Conservation (phyloP, 768 basidiomycete genomes). For the Lentinus brumalis region DNA sequence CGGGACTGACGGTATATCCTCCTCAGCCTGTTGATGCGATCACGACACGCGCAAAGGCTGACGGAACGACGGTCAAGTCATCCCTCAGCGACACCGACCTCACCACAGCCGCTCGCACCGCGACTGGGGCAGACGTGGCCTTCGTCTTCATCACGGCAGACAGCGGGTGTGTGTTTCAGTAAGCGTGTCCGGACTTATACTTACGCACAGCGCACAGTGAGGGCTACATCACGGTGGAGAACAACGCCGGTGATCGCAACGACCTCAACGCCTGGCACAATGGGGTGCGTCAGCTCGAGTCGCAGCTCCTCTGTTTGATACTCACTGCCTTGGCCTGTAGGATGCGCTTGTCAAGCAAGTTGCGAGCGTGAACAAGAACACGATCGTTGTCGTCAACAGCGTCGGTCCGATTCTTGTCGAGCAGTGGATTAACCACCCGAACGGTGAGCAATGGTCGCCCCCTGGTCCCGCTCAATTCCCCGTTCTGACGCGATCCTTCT, state of each 20-base stretch:
- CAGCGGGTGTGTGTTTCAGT: slow-evolving; percentile 21
- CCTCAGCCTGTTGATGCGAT: slow-evolving; percentile 43
- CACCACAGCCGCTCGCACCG: slow-evolving; percentile 45
- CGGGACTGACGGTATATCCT: neutral
- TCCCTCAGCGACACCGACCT: slow-evolving; percentile 52
- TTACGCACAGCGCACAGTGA: slow-evolving; percentile 32
- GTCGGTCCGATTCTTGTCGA: slow-evolving; percentile 74
- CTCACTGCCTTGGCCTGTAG: slow-evolving; percentile 2
- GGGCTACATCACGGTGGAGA: slow-evolving; percentile 59
- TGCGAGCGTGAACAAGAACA: slow-evolving; percentile 72
- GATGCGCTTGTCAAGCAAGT: slow-evolving; percentile 51
- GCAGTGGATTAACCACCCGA: slow-evolving; percentile 74
- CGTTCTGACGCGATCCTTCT: neutral
- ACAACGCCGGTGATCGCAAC: slow-evolving; percentile 55
- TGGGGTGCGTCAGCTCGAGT: slow-evolving; percentile 35
- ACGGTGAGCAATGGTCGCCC: slow-evolving; percentile 33
- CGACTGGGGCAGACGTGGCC: slow-evolving; percentile 52
- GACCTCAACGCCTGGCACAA: slow-evolving; percentile 31
- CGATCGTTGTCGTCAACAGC: slow-evolving; percentile 68
- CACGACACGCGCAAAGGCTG: slow-evolving; percentile 35
- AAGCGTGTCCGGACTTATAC: neutral
- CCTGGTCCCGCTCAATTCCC: neutral
- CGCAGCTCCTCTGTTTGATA: neutral
- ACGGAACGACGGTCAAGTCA: slow-evolving; percentile 47
- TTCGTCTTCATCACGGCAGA: slow-evolving; percentile 56